Base-by-base conservation (phyloP, 768 basidiomycete genomes). In the Jaapia argillacea region DNA sequence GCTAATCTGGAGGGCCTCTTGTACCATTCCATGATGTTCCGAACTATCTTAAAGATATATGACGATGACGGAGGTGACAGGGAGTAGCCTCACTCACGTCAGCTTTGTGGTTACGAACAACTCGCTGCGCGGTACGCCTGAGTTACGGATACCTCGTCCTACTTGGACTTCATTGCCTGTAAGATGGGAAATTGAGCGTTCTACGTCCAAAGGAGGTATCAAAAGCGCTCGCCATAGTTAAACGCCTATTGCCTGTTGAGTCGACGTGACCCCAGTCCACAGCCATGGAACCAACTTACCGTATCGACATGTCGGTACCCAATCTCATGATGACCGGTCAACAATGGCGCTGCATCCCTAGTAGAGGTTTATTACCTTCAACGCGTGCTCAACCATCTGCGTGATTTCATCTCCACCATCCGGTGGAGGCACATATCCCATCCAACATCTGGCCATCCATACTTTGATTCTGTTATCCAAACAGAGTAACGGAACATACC, bases 1-100 rank as follows among this genome's bases (percentile, higher is more conserved):
- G 18, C 33, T 28, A 22, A 42, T 31, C 24, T 53, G 45, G 18
- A 49, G 36, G 18, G 40, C 35, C 28, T 49, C 36, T 12, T 24
- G 21, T 4, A 49, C 39, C 7, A 24, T 35, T 10, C 22, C 12
- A 23, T 43, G 43, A 28, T 43, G 4, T 25, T 27, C 14, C 10
- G n/a, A 22, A n/a, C 43, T 43, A 27, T 7, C 21, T 10, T 38
- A 33, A 33, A 16, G 16, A 10, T 33, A 16, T 22, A 21, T 21
- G 37, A 13, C 37, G 10, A 38, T 10, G 16, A 10, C 31, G 31
- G 31, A n/a, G n/a, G n/a, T n/a, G n/a, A n/a, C 10, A 16, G 28
- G 16, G 16, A 33, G 28, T 10, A 16, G 10, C 10, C 28, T 33
- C 37, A 38, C 37, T 10, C 7, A 38, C 37, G 10, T 22, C 10